phyloP scores from a whole-genome alignment of 257 asterid genomes.

The Solanum pimpinellifolium region DNA sequence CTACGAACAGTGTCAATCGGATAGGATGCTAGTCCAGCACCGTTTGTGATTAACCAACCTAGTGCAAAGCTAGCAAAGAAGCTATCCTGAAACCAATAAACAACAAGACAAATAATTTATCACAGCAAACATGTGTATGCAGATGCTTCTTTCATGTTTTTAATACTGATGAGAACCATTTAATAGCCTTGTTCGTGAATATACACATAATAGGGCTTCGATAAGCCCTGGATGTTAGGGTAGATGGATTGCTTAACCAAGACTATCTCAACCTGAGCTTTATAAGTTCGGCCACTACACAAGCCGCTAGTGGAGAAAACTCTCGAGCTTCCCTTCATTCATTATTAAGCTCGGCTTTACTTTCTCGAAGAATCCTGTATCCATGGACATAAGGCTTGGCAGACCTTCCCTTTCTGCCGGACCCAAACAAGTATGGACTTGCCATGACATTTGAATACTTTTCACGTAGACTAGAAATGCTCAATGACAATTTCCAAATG shows the following conservation, averaged over 20 bases:
- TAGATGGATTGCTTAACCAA: background rate
- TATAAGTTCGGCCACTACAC: background rate
- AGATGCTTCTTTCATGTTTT: background rate
- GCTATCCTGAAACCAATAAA: slow-evolving; percentile 13
- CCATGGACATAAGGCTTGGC: background rate
- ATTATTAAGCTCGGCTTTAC: background rate
- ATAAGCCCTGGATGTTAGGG: slow-evolving; percentile 8
- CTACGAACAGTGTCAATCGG: slow-evolving; percentile 35
- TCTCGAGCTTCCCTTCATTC: background rate
- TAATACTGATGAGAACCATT: background rate
- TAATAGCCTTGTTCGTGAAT: background rate
- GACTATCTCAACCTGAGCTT: background rate
- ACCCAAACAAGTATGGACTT: background rate
- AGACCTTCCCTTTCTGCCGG: background rate
- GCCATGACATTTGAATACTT: background rate
- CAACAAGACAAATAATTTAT: background rate
- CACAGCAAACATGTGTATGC: background rate
- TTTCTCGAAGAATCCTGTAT: background rate
- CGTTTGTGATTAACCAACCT: slow-evolving; percentile 31
- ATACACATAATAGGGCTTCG: background rate
- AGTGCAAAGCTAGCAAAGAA: slow-evolving; percentile 35
- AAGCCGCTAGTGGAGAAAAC: background rate
- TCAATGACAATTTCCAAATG: background rate
- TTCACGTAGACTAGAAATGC: background rate
- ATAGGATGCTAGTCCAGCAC: slow-evolving; percentile 37